Evolutionary conservation across 73 alveolate genomes (phyloP), one percentile per base, ranked within the genome.

Genomic region (Uronychia setigera): DNA sequence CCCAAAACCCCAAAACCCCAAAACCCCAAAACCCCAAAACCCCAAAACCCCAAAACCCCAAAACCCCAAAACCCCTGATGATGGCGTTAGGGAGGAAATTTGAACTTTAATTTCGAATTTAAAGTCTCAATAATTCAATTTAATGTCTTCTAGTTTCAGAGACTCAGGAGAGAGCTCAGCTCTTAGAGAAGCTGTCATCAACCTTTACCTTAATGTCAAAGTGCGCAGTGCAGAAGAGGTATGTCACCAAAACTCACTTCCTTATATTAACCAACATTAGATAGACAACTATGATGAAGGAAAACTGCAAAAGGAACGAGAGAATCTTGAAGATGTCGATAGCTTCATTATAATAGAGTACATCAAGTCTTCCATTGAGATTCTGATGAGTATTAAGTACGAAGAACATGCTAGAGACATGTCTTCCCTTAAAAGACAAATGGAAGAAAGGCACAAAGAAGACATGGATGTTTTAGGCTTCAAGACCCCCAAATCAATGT

Each of bases 301-400:
- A 26, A 31, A 59, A 76, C 74, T 60, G 33, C 35, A 35, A 0
- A 82, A 74, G 59, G 89, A 74, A 33, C 29, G 83, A 58, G 78
- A 30, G 32, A 82, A 82, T 28, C 78, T 82, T 1, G 79, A 60
- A 0, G 26, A 67, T 31, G 29, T 67, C 14, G n/a, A 31, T 28
- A n/a, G 31, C 31, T 13, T 33, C 28, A 35, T 31, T 1, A 82
- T 82, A 1, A 29, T 82, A 32, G 83, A 82, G 33, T 82, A 82
- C 78, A 82, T 82, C 0, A 82, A 82, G 74, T 78, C 89, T 0
- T 82, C 89, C 1, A 82, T 82, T n/a, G 89, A 82, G 78, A 82
- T 82, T 0, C 60, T 82, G 35, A 82, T 82, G 89, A 82, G 74
- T 29, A 33, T 82, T 46, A 82, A 82, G 89, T 28, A 58, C n/a